A percentile compares a stretch with the other conserved stretches of the same genome.
Evolutionary conservation across 2,329 filamentous ascomycete genomes (phyloP).

Genomic region (Capronia epimyces): DNA sequence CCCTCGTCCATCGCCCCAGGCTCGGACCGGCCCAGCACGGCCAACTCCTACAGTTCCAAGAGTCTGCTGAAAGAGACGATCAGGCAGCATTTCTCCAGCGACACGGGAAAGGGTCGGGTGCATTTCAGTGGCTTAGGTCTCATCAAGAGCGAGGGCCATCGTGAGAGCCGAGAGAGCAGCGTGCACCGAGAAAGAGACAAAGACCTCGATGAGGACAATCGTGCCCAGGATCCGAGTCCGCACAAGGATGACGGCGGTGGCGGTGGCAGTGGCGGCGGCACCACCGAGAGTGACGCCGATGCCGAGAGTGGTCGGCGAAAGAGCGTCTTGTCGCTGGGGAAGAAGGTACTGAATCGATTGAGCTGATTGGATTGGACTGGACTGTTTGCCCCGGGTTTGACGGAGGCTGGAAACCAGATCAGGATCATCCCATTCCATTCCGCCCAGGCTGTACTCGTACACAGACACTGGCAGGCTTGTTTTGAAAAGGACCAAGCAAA

Average conservation of each 20-base stretch:
- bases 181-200: conserved; percentile 11
- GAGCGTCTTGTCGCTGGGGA: conserved; percentile 39
- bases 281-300: conserved; percentile 18
- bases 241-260: not conserved
- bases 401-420: conserved; percentile 39
- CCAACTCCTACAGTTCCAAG: conserved; percentile 10
- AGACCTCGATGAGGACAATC: conserved; percentile 4
- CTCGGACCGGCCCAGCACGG: conserved; percentile 5
- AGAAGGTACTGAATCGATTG: conserved; percentile 39
- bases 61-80: conserved; percentile 26
- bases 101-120: conserved; percentile 22
- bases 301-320: conserved; percentile 32
- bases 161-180: not conserved
- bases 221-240: not conserved
- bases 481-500: too few relatives aligned
- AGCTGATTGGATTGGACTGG: conserved; percentile 15
- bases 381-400: not conserved
- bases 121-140: conserved; percentile 20
- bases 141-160: conserved; percentile 8
- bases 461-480: too few relatives aligned
- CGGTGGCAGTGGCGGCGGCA: not conserved
- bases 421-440: too few relatives aligned
- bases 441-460: too few relatives aligned
- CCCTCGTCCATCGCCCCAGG: not conserved
- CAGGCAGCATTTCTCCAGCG: conserved; percentile 23